These are phyloP conservation scores for Camelina hispida DNA, from an alignment of 345 rosid species.

Conservation along the genomic window DNA sequence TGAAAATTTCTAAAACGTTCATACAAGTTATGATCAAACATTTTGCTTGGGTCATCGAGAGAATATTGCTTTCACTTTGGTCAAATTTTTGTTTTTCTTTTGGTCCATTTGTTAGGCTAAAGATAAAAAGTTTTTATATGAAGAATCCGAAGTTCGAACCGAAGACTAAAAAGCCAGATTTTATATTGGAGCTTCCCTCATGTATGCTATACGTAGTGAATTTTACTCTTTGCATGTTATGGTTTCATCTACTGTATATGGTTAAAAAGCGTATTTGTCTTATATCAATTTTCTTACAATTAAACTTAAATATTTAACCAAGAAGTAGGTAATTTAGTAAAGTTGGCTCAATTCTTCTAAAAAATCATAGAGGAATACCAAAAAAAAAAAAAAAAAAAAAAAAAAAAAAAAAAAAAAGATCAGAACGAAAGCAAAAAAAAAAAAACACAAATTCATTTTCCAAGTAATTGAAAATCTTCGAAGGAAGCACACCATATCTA, in stretches of 20 bases:
- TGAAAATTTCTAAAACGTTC: not conserved
- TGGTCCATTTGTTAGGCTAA: slow-evolving; percentile 13
- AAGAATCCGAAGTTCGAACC: not conserved
- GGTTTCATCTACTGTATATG: too few relatives aligned
- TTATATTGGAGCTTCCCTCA: too few relatives aligned
- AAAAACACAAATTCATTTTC: slow-evolving; percentile 15
- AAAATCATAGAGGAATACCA: not conserved
- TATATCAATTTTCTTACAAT: too few relatives aligned
- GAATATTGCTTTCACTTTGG: not conserved
- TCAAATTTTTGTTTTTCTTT: too few relatives aligned
- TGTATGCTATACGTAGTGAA: too few relatives aligned
- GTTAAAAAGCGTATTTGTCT: too few relatives aligned
- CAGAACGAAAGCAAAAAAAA: not conserved
- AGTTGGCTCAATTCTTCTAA: too few relatives aligned
- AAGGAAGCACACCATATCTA: slow-evolving; percentile 18
- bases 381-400: not conserved
- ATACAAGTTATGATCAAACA: not conserved
- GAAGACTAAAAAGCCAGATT: not conserved
- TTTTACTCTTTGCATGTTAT: too few relatives aligned
- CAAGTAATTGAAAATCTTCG: not conserved
- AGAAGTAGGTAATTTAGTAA: too few relatives aligned
- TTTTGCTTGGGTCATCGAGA: not conserved
- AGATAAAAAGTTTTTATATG: not conserved
- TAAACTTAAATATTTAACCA: too few relatives aligned
- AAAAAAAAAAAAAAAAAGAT: not conserved